Evolutionary conservation across 257 asterid genomes (phyloP).

Genomic region (Asclepias syriaca): DNA sequence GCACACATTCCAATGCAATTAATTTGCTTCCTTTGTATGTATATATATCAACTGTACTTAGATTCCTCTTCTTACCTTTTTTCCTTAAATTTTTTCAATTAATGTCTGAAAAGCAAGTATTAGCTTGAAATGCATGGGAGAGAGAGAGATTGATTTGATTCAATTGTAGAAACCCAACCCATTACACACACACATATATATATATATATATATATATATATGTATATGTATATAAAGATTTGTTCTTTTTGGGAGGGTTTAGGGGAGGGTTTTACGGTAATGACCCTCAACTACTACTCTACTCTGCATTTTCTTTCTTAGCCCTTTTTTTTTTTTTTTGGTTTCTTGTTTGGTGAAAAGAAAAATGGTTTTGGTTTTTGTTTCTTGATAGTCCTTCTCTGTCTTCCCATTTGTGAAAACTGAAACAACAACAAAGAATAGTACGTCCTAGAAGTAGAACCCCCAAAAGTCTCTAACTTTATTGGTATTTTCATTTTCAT

Average conservation of each 20-base stretch:
- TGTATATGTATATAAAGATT: background rate
- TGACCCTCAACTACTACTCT: constrained; percentile 26
- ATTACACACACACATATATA: too few species aligned
- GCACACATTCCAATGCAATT: constrained; percentile 41
- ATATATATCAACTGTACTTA: constrained; percentile 18
- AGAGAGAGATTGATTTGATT: constrained; percentile 2
- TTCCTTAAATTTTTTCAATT: constrained; percentile 16
- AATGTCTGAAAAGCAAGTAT: background rate
- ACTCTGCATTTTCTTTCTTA: constrained; percentile 11
- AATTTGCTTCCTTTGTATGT: constrained; percentile 3
- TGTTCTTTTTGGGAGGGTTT: constrained; percentile 12
- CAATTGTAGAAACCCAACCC: background rate
- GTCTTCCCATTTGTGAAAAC: constrained; percentile 16
- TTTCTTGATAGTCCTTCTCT: constrained; percentile 8
- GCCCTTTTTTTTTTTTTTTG: background rate
- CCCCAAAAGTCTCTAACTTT: constrained; percentile 13
- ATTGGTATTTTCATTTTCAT: constrained; percentile 10
- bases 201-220: too few species aligned
- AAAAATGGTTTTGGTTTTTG: background rate
- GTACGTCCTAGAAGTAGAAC: background rate
- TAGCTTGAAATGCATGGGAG: constrained; percentile 25
- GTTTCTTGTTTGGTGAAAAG: constrained; percentile 18
- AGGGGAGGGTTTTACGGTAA: constrained; percentile 2
- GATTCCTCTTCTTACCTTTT: constrained; percentile 8
- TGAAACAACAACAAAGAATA: background rate